Conservation (phyloP, 805 yeast species). For the Starmerella sp. region DNA sequence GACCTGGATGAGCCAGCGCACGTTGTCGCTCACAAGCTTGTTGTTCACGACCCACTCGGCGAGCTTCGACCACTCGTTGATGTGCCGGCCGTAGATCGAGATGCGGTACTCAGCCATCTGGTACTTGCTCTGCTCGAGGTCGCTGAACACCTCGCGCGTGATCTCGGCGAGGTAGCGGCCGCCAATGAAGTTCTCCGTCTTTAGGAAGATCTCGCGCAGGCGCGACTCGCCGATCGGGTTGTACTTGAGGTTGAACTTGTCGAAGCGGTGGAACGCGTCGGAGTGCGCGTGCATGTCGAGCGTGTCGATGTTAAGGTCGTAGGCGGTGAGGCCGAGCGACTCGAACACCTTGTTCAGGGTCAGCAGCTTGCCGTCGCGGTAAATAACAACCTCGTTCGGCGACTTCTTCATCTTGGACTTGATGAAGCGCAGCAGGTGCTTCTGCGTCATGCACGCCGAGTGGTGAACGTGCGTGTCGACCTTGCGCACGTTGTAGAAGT, state of each 20-base stretch:
- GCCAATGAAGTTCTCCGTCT: slow-evolving; percentile 84
- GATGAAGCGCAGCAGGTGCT: slow-evolving; percentile 86
- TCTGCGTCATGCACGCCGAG: slow-evolving; percentile 98
- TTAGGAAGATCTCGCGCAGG: slow-evolving; percentile 85
- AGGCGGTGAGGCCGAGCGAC: slow-evolving; percentile 82
- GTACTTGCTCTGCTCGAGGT: slow-evolving; percentile 86
- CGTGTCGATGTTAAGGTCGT: slow-evolving; percentile 91
- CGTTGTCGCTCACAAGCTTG: slow-evolving; percentile 82
- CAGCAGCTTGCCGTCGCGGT: slow-evolving; percentile 80
- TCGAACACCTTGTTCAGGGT: slow-evolving; percentile 84
- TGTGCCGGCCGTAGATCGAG: slow-evolving; percentile 81
- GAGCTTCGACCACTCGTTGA: slow-evolving; percentile 88
- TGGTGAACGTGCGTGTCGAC: slow-evolving; percentile 99
- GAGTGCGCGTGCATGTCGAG: slow-evolving; percentile 99
- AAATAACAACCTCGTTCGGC: slow-evolving; percentile 82
- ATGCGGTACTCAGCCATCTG: slow-evolving; percentile 97
- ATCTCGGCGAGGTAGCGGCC: slow-evolving; percentile 89
- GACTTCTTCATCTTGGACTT: slow-evolving; percentile 82
- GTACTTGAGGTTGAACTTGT: slow-evolving; percentile 91
- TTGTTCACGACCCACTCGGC: slow-evolving; percentile 94
- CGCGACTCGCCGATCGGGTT: slow-evolving; percentile 98
- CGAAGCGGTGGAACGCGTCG: slow-evolving; percentile 95
- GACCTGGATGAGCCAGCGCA: slow-evolving; percentile 92
- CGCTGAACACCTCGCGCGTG: slow-evolving; percentile 87
- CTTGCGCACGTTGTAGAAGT: slow-evolving; percentile 89